Conservation (phyloP, 2,329 filamentous ascomycete species). For the Ophiostoma triangulosporum region DNA sequence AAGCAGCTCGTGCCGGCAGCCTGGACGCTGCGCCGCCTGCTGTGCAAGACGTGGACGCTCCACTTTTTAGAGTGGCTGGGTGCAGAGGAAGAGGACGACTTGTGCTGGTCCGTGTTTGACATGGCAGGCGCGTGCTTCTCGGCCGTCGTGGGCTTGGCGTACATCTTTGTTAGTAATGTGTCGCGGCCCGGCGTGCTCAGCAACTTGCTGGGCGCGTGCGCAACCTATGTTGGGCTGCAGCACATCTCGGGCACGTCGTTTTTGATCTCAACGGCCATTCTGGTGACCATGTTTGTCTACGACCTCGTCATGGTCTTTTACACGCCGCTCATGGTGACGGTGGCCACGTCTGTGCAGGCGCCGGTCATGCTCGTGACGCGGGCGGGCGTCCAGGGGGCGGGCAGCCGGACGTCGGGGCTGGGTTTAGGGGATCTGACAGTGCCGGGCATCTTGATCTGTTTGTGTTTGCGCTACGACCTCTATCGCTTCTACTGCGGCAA, state of each 20-base stretch:
- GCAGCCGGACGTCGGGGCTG: conserved; percentile 64
- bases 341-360: conserved; percentile 79
- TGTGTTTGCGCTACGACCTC: conserved; percentile 83
- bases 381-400: conserved; percentile 21
- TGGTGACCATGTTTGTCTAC: conserved; percentile 77
- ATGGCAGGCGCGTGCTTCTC: background rate
- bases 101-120: background rate
- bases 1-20: conserved; percentile 19
- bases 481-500: conserved; percentile 68
- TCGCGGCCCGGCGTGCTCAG: conserved; percentile 45
- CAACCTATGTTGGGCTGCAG: background rate
- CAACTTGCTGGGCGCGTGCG: conserved; percentile 40
- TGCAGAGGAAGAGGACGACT: background rate
- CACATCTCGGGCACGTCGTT: conserved; percentile 78
- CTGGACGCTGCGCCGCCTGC: conserved; percentile 38
- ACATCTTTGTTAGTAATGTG: conserved; percentile 39
- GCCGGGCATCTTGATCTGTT: conserved; percentile 77
- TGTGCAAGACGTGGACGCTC: conserved; percentile 39
- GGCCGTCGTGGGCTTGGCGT: conserved; percentile 28
- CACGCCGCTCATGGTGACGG: conserved; percentile 74
- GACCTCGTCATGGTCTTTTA: conserved; percentile 90
- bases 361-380: conserved; percentile 82
- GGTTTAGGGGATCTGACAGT: conserved; percentile 90
- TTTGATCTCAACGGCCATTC: conserved; percentile 61
- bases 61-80: conserved; percentile 21